Conservation (phyloP, 257 asterid genomes). For the Nicotiana noctiflora region DNA sequence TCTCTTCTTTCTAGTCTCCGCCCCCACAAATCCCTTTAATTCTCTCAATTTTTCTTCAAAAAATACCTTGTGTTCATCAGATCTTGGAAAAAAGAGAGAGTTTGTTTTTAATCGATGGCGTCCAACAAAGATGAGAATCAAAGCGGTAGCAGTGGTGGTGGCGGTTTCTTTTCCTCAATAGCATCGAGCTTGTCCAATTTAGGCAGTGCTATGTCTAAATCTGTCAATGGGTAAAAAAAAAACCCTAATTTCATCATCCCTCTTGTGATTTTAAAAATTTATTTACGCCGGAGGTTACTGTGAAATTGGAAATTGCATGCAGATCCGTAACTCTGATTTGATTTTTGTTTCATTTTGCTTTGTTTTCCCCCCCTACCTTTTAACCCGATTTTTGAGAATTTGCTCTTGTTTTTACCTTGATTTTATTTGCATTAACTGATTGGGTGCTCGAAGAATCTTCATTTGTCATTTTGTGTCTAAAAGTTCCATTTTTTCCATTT, state of each 20-base stretch:
- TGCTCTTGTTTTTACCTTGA: background rate
- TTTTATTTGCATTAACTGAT: background rate
- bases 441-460: background rate
- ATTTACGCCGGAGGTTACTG: background rate
- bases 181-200: conserved; percentile 56
- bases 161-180: conserved; percentile 69
- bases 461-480: background rate
- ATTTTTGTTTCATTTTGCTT: too few species aligned
- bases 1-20: background rate
- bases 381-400: too few species aligned
- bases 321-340: background rate
- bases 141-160: conserved; percentile 17
- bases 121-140: conserved; percentile 28
- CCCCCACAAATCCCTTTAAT: background rate
- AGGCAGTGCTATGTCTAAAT: conserved; percentile 57
- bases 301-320: background rate
- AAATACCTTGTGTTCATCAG: background rate
- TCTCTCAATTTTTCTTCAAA: background rate
- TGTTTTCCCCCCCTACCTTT: too few species aligned
- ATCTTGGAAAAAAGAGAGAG: background rate
- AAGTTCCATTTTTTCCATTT: background rate
- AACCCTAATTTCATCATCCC: background rate
- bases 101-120: background rate
- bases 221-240: conserved; percentile 59
- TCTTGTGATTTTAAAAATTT: background rate